A percentile compares a stretch with the other conserved stretches of the same genome.
Conservation (phyloP, 768 basidiomycete genomes). For the Crepidotus variabilis region DNA sequence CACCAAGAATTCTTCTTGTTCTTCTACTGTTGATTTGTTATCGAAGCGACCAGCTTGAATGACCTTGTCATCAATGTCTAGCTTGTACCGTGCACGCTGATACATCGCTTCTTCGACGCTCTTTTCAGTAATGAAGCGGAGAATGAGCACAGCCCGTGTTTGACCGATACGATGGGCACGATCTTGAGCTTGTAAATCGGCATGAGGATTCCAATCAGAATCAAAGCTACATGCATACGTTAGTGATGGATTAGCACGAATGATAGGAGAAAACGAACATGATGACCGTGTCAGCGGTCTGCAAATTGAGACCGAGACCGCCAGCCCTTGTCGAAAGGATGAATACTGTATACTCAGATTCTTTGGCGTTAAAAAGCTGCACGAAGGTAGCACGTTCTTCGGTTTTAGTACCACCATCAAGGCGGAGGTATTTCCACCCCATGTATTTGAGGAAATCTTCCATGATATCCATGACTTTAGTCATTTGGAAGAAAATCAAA, state of each 20-base stretch:
- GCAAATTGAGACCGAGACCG: conserved; percentile 91
- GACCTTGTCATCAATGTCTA: conserved; percentile 98
- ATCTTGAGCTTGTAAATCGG: conserved; percentile 99
- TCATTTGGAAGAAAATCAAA: conserved; percentile 99
- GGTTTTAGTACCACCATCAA: conserved; percentile 96
- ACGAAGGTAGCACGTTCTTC: conserved; percentile 90
- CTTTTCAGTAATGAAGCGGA: conserved; percentile 96
- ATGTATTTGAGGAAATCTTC: conserved; percentile 90
- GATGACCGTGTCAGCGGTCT: conserved; percentile 95
- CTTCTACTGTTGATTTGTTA: conserved; percentile 96
- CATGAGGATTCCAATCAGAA: conserved; percentile 95
- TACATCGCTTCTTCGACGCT: conserved; percentile 99
- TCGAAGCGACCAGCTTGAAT: conserved; percentile 99
- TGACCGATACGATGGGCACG: conserved; percentile 99
- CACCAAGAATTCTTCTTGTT: conserved; percentile 93
- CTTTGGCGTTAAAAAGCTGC: conserved; percentile 82
- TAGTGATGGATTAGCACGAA: neutral
- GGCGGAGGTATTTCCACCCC: conserved; percentile 82
- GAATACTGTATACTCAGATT: conserved; percentile 87
- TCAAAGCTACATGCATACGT: conserved; percentile 52
- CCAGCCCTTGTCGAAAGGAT: conserved; percentile 92
- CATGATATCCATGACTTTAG: conserved; percentile 98
- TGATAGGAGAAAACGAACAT: conserved; percentile 52
- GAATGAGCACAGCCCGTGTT: conserved; percentile 94
- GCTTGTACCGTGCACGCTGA: conserved; percentile 90